Evolutionary conservation across 192 early-diverging fungal species (phyloP).

Genomic region (Phycomyces blakesleeanus): DNA sequence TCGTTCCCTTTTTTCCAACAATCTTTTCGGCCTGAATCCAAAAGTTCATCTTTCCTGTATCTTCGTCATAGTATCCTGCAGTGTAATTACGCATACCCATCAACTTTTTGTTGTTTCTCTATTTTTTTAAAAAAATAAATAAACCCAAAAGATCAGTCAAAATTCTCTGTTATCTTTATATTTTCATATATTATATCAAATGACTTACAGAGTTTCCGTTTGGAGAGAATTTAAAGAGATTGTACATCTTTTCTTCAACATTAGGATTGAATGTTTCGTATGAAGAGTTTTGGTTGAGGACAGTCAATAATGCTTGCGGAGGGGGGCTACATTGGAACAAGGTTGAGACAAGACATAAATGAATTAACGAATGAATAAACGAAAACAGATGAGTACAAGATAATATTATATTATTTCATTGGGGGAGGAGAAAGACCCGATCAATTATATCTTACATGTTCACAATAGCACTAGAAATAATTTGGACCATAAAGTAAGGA

Average conservation of each 20-base stretch:
- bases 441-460: conserved; percentile 51
- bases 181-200: not conserved
- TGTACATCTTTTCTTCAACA: conserved; percentile 72
- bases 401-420: conserved; percentile 4
- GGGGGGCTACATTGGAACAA: conserved; percentile 51
- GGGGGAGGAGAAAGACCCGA: no score
- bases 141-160: no score
- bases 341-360: no score
- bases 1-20: conserved; percentile 33
- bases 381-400: conserved; percentile 1
- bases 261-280: conserved; percentile 51
- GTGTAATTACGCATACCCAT: conserved; percentile 38
- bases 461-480: conserved; percentile 78
- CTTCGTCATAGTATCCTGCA: conserved; percentile 27
- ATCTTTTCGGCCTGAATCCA: conserved; percentile 36
- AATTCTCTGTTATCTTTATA: no score
- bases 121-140: not conserved
- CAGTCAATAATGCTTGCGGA: conserved; percentile 62
- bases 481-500: conserved; percentile 72
- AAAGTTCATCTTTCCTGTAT: conserved; percentile 28
- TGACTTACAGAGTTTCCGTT: conserved; percentile 48
- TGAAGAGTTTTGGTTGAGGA: conserved; percentile 60
- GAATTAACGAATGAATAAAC: no score
- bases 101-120: conserved; percentile 32
- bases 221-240: conserved; percentile 65